These are phyloP conservation scores for Bjerkandera adusta DNA, from an alignment of 1,284 basidiomycete species.

Conservation along the genomic window DNA sequence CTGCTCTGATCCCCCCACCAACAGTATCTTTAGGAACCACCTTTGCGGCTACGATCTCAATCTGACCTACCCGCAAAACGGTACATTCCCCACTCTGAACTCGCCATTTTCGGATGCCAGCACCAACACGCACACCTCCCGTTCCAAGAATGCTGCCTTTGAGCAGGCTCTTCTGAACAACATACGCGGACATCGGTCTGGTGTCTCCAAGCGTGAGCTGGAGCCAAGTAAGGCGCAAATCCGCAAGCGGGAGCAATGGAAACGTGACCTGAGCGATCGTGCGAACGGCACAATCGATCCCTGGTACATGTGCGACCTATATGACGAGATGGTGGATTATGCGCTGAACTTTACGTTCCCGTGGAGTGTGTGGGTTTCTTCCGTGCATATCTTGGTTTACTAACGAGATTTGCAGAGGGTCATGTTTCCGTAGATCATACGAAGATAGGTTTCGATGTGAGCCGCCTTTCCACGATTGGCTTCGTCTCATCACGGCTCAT, in stretches of 20 bases:
- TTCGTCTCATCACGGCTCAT: too few relatives aligned
- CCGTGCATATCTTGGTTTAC: too few relatives aligned
- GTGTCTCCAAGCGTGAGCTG: neutral
- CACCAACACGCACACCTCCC: neutral
- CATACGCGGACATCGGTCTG: neutral
- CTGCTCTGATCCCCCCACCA: too few relatives aligned
- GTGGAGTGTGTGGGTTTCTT: constrained; percentile 24
- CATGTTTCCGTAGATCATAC: constrained; percentile 17
- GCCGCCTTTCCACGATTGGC: too few relatives aligned
- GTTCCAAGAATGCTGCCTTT: neutral
- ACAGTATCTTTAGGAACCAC: constrained; percentile 27
- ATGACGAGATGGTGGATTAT: constrained; percentile 35
- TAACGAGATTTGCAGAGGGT: constrained; percentile 8
- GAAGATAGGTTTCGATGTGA: constrained; percentile 25
- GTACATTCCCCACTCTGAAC: constrained; percentile 44
- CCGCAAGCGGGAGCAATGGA: constrained; percentile 15
- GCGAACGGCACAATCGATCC: constrained; percentile 33
- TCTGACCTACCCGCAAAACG: constrained; percentile 66
- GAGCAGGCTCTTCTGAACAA: neutral
- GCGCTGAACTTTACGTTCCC: constrained; percentile 34
- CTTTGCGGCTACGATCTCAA: constrained; percentile 68
- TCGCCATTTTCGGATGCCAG: neutral
- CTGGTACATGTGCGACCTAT: constrained; percentile 34
- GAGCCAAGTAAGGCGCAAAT: neutral
- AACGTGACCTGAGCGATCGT: constrained; percentile 26